Evolutionary conservation across 2,329 filamentous ascomycete species (phyloP), one percentile per base, ranked within the genome.

Genomic region (Dactylonectria estremocensis): DNA sequence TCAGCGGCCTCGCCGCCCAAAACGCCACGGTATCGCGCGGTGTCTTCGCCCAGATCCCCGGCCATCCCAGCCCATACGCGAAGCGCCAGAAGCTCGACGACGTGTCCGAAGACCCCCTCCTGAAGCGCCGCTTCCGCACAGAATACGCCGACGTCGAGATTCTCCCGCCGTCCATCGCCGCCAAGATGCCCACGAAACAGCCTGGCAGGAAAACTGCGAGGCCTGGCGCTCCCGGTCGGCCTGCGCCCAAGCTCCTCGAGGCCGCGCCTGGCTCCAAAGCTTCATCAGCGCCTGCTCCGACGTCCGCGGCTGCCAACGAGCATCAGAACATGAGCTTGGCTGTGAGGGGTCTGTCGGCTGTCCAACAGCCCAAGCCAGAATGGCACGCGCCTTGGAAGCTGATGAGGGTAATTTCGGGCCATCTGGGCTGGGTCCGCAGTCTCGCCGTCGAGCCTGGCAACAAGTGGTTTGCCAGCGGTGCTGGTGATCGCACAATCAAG

Each of bases 341-440:
- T 1, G 77, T 77, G 13, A 75, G 78, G 53, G 80, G 78, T 8
- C 55, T 70, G 5, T 69, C 77, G 16, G 63, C 73, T 13, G 68
- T 80, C 45, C 77, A 81, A 67, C 80, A 81, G 72, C 86, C 91
- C 64, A 94, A 92, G 80, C 97, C 97, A 1, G 92, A 98, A 66
- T 99, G 96, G 96, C 96, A 99, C 80, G 90, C 95, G 68, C 97
- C 97, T 13, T 99, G 97, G 96, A 98, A 98, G 87, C 87, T 98
- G 67, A 97, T 97, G 92, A 90, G 96, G 68, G 97, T 99, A 69
- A 97, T 99, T 72, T 97, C 95, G 1, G 96, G 97, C 16, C 96
- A 98, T 80, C 82, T 99, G 74, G 96, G 96, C 28, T 99, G 96
- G 96, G 96, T 99, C 70, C 88, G 95, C 68, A 90, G 90, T 73